These are phyloP conservation scores for Daedaleopsis sinensis DNA, from an alignment of 768 basidiomycete species.

Conservation along the genomic window DNA sequence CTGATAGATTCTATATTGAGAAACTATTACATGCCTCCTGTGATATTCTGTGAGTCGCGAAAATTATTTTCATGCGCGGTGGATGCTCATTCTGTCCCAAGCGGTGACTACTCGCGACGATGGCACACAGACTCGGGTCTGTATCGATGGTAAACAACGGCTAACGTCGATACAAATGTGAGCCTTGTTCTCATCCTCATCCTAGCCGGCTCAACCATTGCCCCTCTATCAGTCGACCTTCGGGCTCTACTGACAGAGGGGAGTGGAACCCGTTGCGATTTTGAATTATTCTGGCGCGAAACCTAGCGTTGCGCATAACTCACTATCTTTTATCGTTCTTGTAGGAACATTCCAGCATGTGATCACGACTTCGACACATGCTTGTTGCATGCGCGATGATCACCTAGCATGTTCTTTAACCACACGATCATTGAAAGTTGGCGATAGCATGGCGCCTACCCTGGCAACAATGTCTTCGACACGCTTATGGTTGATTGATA, in stretches of 20 bases:
- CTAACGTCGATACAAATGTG: slow-evolving; percentile 67
- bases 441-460: no score
- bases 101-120: slow-evolving; percentile 44
- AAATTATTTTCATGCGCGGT: slow-evolving; percentile 3
- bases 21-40: slow-evolving; percentile 68
- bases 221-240: background rate
- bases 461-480: no score
- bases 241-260: background rate
- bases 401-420: no score
- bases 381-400: no score
- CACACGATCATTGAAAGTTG: no score
- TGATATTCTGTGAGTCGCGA: slow-evolving; percentile 59
- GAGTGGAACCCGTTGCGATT: no score
- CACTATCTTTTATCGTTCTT: background rate
- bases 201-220: background rate
- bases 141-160: slow-evolving; percentile 77
- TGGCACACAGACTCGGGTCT: slow-evolving; percentile 49
- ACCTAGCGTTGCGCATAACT: background rate
- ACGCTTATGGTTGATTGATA: no score
- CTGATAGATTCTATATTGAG: slow-evolving; percentile 67
- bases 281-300: no score
- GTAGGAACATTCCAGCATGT: no score
- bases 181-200: background rate
- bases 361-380: no score
- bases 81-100: slow-evolving; percentile 21